Conservation (phyloP, 1,284 basidiomycete species). For the Somion occarium region DNA sequence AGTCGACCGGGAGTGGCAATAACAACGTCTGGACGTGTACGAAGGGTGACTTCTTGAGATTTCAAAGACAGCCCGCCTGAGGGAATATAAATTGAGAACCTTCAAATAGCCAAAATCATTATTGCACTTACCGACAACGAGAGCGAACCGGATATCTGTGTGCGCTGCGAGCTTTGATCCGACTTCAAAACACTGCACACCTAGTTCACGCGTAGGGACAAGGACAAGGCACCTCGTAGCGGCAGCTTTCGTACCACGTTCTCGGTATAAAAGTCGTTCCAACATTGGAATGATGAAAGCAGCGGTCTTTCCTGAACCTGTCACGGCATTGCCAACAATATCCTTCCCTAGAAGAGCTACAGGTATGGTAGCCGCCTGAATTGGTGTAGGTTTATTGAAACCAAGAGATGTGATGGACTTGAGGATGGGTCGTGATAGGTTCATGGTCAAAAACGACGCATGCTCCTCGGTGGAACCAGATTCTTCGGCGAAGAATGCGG, state of each 20-base stretch:
- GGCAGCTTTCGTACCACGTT: conserved; percentile 78
- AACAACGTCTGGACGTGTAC: conserved; percentile 86
- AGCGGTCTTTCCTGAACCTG: conserved; percentile 95
- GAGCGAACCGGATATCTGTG: conserved; percentile 85
- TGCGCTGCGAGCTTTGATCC: conserved; percentile 81
- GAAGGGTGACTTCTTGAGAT: conserved; percentile 81
- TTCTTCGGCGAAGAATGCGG: conserved; percentile 80
- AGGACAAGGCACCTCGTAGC: conserved; percentile 94
- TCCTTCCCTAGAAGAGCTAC: conserved; percentile 93
- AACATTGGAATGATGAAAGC: conserved; percentile 94
- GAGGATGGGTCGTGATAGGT: conserved; percentile 84
- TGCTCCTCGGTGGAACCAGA: conserved; percentile 40
- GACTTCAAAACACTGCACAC: conserved; percentile 92
- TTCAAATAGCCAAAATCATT: background rate
- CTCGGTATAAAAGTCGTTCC: conserved; percentile 86
- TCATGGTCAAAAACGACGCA: conserved; percentile 80
- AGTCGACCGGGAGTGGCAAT: conserved; percentile 95
- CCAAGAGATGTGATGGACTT: conserved; percentile 82
- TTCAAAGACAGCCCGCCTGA: conserved; percentile 89
- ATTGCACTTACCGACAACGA: conserved; percentile 71
- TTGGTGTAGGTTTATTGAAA: conserved; percentile 89
- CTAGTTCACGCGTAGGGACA: conserved; percentile 91
- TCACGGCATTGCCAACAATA: conserved; percentile 92
- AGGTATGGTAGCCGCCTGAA: conserved; percentile 90
- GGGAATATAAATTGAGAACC: background rate